Evolutionary conservation across 257 asterid species (phyloP).

Genomic region (Ligustrum vulgare): DNA sequence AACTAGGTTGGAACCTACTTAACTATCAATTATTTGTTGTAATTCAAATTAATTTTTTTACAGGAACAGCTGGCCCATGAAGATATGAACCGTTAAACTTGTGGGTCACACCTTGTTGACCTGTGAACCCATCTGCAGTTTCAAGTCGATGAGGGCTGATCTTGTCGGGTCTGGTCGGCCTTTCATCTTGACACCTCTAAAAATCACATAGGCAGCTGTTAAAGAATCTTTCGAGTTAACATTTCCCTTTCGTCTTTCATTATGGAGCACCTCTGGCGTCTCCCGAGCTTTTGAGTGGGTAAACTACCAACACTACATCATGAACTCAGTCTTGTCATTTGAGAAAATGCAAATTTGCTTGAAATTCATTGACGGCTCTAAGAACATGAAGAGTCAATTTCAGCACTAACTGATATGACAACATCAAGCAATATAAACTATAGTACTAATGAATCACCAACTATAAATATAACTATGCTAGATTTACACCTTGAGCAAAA

Average conservation of each 20-base stretch:
- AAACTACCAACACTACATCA: neutral
- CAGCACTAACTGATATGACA: conserved; percentile 4
- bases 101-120: too few relatives aligned
- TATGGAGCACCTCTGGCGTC: neutral
- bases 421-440: neutral
- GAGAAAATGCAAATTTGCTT: neutral
- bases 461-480: conserved; percentile 14
- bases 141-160: too few relatives aligned
- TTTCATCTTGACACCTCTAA: too few relatives aligned
- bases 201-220: too few relatives aligned
- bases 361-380: neutral
- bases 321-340: neutral
- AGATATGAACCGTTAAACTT: too few relatives aligned
- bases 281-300: neutral
- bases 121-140: too few relatives aligned
- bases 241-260: neutral
- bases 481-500: neutral
- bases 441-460: neutral
- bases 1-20: too few relatives aligned
- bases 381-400: neutral
- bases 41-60: too few relatives aligned
- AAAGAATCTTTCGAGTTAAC: too few relatives aligned
- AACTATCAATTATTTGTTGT: too few relatives aligned
- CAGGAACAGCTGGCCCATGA: too few relatives aligned
- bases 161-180: too few relatives aligned